Conservation (phyloP, 2,329 filamentous ascomycete species). For the Xylogone sp. region DNA sequence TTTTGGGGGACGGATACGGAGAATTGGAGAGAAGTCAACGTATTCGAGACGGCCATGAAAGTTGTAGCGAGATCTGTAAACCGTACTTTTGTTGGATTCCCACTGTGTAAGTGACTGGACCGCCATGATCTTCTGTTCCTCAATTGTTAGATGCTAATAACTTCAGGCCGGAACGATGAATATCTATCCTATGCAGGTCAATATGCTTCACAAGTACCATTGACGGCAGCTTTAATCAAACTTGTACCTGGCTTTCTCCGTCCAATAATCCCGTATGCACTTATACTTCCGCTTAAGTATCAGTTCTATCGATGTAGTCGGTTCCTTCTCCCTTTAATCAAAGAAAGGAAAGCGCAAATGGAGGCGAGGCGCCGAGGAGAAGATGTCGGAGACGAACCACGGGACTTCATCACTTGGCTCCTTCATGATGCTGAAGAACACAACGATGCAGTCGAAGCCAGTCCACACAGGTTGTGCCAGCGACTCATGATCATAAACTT, state of each 20-base stretch:
- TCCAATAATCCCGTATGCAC: constrained; percentile 22
- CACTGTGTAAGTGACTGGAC: constrained; percentile 29
- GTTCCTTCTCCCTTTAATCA: constrained; percentile 23
- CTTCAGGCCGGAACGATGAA: constrained; percentile 22
- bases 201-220: constrained; percentile 27
- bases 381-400: constrained; percentile 9
- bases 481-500: constrained; percentile 28
- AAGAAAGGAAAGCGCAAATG: constrained; percentile 10
- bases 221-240: constrained; percentile 23
- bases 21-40: constrained; percentile 27
- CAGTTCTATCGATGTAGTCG: constrained; percentile 19
- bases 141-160: neutral
- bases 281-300: constrained; percentile 23
- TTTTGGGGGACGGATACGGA: constrained; percentile 26
- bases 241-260: constrained; percentile 20
- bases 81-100: constrained; percentile 39
- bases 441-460: constrained; percentile 15
- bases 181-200: constrained; percentile 26
- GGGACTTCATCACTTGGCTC: constrained; percentile 26
- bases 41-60: constrained; percentile 29
- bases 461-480: constrained; percentile 19
- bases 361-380: constrained; percentile 3
- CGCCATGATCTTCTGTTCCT: too few species aligned
- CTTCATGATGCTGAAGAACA: constrained; percentile 10
- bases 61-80: constrained; percentile 37